Evolutionary conservation across 2,329 filamentous ascomycete genomes (phyloP).

Genomic region (Stromatinia cepivora): DNA sequence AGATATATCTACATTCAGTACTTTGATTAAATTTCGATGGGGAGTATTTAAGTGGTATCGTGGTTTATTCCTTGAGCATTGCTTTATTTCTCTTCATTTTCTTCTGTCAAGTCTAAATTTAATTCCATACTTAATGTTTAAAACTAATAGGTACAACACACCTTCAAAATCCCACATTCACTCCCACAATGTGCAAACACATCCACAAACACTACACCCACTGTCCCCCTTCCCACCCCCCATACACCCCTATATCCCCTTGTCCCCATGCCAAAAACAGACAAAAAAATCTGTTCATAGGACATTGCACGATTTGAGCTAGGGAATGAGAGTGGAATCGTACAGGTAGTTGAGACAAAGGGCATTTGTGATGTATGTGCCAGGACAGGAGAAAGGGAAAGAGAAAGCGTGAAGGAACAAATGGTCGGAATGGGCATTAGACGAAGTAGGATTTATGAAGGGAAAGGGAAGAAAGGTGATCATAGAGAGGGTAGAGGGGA

Average conservation of each 20-base stretch:
- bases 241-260: background rate
- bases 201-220: background rate
- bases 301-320: background rate
- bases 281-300: background rate
- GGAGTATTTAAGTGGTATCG: background rate
- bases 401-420: background rate
- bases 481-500: background rate
- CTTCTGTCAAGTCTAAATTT: background rate
- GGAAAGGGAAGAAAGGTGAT: background rate
- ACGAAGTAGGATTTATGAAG: background rate
- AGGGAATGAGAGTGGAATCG: background rate
- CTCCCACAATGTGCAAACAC: background rate
- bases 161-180: background rate
- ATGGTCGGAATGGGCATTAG: background rate
- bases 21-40: background rate
- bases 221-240: background rate
- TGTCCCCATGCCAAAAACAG: background rate
- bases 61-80: no score
- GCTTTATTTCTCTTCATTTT: background rate
- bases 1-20: background rate
- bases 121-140: background rate
- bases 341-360: background rate
- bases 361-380: background rate
- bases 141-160: background rate
- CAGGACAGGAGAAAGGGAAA: background rate